Evolutionary conservation across 208 protist species (phyloP), one percentile per base, ranked within the genome.

Genomic region (Acanthamoeba comandoni): DNA sequence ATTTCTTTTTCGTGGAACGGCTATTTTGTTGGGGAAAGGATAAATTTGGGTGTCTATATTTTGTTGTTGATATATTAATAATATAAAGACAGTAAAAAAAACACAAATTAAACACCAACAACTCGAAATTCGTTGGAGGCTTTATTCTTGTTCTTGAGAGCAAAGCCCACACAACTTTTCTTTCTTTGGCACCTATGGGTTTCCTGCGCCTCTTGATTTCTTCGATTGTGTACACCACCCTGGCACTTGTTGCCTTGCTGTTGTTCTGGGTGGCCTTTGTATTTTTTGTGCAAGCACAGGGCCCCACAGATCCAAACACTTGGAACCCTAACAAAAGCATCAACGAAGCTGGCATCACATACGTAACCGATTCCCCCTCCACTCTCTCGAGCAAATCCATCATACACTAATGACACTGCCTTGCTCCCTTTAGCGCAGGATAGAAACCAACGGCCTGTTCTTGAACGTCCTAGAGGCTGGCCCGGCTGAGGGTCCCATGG

Each of bases 401-500:
- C 43, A 7, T 55, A 58, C 29, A 12, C 26, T 79, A n/a, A 51
- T 60, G 53, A 60, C 15, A 12, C 17, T 12, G 17, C 17, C 15
- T n/a, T 12, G 53, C 15, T 12, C 3, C 31, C 13, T 5, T 11
- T 49, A 79, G 70, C 51, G 48, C 8, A 58, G 48, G 12, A 49
- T 53, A 8, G 24, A 79, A 24, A 79, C 70, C 19, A 79, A 79
- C 43, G 70, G 70, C 2, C 48, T 79, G 5, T 22, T n/a, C 48
- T 49, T 79, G 35, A 79, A 53, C 39, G 70, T 79, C 48, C 51
- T 79, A 12, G 70, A 79, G 22, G 70, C 70, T 11, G 70, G 70
- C 35, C 22, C 51, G 13, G 13, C 70, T 17, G 51, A 35, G 43
- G 1, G 1, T 11, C 51, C 51, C 48, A 35, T 79, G 9, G 70